Percentiles rank a stretch among this genome's conserved stretches.
Conservation (phyloP, 2,329 filamentous ascomycete species). For the Blastomyces gilchristii region DNA sequence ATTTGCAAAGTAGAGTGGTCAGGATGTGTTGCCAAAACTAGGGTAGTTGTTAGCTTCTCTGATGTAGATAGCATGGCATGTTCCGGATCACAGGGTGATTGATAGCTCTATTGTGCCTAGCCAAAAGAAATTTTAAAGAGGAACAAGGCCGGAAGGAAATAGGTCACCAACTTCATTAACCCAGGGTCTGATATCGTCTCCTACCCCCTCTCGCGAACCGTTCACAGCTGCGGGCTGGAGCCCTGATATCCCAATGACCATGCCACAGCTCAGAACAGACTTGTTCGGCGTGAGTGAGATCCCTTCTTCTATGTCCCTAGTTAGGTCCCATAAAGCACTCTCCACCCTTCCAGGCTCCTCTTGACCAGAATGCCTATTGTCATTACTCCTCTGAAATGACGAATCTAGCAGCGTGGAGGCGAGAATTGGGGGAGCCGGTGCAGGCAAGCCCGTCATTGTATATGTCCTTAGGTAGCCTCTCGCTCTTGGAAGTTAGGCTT, state of each 20-base stretch:
- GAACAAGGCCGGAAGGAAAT: neutral
- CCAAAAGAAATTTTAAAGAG: neutral
- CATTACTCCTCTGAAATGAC: neutral
- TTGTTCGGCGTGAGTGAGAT: conserved; percentile 5
- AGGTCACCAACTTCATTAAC: conserved; percentile 4
- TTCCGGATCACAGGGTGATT: neutral
- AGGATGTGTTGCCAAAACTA: conserved; percentile 6
- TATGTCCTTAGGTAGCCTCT: neutral
- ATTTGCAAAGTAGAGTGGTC: conserved; percentile 2
- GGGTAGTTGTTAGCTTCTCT: neutral
- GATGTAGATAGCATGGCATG: neutral
- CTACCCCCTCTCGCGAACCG: neutral
- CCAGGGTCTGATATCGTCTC: conserved; percentile 4
- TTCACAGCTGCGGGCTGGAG: conserved; percentile 1
- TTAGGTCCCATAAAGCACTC: conserved; percentile 5
- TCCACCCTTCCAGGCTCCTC: neutral
- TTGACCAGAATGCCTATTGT: neutral
- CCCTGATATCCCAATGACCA: conserved; percentile 13
- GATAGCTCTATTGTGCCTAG: neutral
- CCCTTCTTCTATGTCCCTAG: conserved; percentile 8
- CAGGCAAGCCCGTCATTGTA: neutral
- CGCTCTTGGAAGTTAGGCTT: neutral
- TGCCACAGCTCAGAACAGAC: conserved; percentile 11
- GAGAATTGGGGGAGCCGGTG: conserved; percentile 11
- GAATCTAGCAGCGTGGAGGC: conserved; percentile 12